phyloP scores from a whole-genome alignment of 371 early-diverging fungal species.

The Rhizomucor miehei region DNA sequence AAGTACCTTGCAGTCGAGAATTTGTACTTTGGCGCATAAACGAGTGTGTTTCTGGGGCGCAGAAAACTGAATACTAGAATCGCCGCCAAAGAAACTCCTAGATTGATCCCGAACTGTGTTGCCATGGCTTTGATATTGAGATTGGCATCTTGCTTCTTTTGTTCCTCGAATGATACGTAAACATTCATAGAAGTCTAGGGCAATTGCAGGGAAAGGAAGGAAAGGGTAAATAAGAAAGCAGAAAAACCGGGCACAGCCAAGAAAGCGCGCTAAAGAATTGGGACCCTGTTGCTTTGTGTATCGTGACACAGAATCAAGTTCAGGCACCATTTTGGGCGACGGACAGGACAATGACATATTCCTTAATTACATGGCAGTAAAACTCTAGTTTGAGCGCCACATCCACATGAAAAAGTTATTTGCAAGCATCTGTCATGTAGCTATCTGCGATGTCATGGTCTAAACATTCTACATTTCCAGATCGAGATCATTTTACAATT shows the following conservation, averaged over 20 bases:
- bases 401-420: too few relatives aligned
- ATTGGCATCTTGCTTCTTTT: constrained; percentile 19
- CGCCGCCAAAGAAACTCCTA: constrained; percentile 41
- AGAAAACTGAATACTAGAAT: constrained; percentile 34
- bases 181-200: constrained; percentile 8
- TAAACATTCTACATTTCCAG: too few relatives aligned
- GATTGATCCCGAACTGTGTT: constrained; percentile 41
- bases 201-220: background rate
- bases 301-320: too few relatives aligned
- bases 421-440: too few relatives aligned
- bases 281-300: too few relatives aligned
- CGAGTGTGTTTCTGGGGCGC: constrained; percentile 41
- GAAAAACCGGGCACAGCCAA: background rate
- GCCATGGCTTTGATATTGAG: constrained; percentile 37
- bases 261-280: too few relatives aligned
- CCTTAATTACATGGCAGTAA: too few relatives aligned
- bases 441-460: too few relatives aligned
- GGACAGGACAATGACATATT: too few relatives aligned
- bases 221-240: constrained; percentile 1
- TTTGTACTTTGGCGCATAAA: constrained; percentile 47
- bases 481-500: too few relatives aligned
- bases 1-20: constrained; percentile 33
- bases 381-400: too few relatives aligned
- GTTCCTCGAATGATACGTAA: constrained; percentile 21
- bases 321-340: too few relatives aligned